These are phyloP conservation scores for Trichoderma virens DNA, from an alignment of 495 filamentous ascomycete species.

Conservation along the genomic window DNA sequence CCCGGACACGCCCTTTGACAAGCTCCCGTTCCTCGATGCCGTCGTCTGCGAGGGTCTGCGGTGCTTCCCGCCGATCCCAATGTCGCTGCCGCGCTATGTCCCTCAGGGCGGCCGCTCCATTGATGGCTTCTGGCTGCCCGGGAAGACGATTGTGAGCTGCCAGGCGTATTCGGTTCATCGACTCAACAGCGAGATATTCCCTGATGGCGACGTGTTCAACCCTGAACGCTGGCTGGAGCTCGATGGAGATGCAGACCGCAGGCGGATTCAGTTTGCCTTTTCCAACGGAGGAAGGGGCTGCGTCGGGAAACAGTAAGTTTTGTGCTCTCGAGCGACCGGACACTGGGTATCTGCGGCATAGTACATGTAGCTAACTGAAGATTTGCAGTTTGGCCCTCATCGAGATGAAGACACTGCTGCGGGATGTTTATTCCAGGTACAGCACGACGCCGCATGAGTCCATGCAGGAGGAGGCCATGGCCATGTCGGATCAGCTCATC, in stretches of 20 bases:
- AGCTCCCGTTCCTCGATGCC: slow-evolving; percentile 51
- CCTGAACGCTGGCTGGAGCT: slow-evolving; percentile 59
- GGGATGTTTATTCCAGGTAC: slow-evolving; percentile 50
- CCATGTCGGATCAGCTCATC: slow-evolving; percentile 55
- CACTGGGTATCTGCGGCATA: too few relatives aligned
- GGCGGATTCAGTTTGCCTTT: slow-evolving; percentile 43
- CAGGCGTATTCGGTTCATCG: slow-evolving; percentile 48
- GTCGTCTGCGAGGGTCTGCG: slow-evolving; percentile 53
- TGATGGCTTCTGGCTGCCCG: slow-evolving; percentile 40
- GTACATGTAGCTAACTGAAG: slow-evolving; percentile 18
- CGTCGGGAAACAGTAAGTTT: slow-evolving; percentile 47
- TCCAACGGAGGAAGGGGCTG: slow-evolving; percentile 49
- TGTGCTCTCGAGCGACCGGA: too few relatives aligned
- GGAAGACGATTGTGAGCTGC: slow-evolving; percentile 42
- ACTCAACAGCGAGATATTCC: slow-evolving; percentile 46
- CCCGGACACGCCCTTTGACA: slow-evolving; percentile 34
- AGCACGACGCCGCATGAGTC: slow-evolving; percentile 42
- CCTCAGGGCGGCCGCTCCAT: slow-evolving; percentile 43
- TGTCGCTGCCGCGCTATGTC: slow-evolving; percentile 56
- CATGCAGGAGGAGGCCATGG: slow-evolving; percentile 45
- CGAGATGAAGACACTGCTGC: slow-evolving; percentile 57
- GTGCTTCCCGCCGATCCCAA: slow-evolving; percentile 56
- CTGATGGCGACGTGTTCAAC: slow-evolving; percentile 45
- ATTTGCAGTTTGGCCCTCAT: slow-evolving; percentile 49
- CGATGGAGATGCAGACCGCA: slow-evolving; percentile 39